Evolutionary conservation across 1,284 basidiomycete species (phyloP), one percentile per base, ranked within the genome.

Genomic region (Cryptococcus wingfieldii): DNA sequence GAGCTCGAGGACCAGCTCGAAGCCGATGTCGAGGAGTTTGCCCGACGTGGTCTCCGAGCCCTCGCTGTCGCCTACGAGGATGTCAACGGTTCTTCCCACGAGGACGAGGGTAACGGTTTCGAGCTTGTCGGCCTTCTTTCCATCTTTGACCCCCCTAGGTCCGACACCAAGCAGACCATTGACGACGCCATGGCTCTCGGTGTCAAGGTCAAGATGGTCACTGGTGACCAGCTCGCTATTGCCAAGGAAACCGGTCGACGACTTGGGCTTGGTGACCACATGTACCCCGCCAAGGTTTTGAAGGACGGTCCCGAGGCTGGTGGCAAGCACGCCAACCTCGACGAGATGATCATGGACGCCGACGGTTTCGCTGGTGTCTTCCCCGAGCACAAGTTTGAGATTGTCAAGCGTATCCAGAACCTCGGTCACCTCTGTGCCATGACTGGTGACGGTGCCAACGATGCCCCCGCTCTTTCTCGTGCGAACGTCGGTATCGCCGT

Each of bases 141-240:
- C 66, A 98, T 98, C 82, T 97, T 93, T 80, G 94, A 98, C 78
- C 95, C 94, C 66, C 94, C 94, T 65, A 91, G 94, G 80, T 88
- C 89, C 9, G 95, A 98, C 79, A 98, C 95, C 79, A 96, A 97
- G 83, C 90, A 97, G 81, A 98, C 95, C 38, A 96, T 98, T 74
- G 92, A 97, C 76, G 92, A 97, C 78, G 94, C 94, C 59, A 82
- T 93, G 62, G 87, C 87, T 59, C 90, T 98, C 75, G 94, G 95
- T 80, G 93, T 98, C 67, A 88, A 88, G 78, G 94, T 98, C 78
- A 98, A 98, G 88, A 98, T 98, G 95, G 93, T 97, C 64, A 98
- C 94, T 48, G 94, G 94, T 85, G 94, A 98, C 79, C 92, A 97
- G 82, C 90, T 98, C 73, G 94, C 95, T 68, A 98, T 98, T 67